Conservation (phyloP, 1,139 yeast species). For the Saccharomyces hybrid region DNA sequence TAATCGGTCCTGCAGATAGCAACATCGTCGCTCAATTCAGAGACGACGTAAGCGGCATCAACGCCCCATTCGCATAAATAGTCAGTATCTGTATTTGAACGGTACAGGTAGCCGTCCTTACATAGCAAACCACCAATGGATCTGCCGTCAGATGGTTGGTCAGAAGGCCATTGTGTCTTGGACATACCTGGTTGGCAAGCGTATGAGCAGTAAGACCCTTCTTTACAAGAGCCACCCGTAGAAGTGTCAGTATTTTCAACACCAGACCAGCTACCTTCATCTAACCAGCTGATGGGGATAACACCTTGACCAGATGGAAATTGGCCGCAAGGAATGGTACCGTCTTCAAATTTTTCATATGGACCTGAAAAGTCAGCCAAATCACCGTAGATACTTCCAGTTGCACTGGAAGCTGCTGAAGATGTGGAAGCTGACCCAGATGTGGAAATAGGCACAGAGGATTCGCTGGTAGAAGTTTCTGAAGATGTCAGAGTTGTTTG, state of each 20-base stretch:
- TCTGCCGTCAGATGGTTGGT: conserved; percentile 63
- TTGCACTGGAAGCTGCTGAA: conserved; percentile 29
- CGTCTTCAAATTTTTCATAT: conserved; percentile 49
- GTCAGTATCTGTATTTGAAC: conserved; percentile 46
- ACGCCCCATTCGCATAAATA: conserved; percentile 73
- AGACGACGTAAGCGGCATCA: conserved; percentile 51
- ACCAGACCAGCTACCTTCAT: conserved; percentile 67
- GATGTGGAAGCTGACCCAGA: conserved; percentile 27
- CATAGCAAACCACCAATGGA: conserved; percentile 73
- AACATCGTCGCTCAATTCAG: conserved; percentile 47
- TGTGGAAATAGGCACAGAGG: conserved; percentile 27
- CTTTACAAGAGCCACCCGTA: conserved; percentile 58
- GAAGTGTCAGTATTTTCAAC: conserved; percentile 51
- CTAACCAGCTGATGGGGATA: conserved; percentile 48
- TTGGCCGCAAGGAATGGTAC: conserved; percentile 49
- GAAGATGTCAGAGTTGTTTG: conserved; percentile 21
- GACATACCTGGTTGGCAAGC: conserved; percentile 88
- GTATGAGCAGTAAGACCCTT: conserved; percentile 72
- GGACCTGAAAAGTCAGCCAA: conserved; percentile 47
- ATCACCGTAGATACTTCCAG: conserved; percentile 45
- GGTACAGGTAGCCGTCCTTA: conserved; percentile 60
- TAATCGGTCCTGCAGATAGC: conserved; percentile 79
- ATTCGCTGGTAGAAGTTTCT: conserved; percentile 22
- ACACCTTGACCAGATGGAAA: conserved; percentile 71
- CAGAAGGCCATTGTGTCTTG: conserved; percentile 75